Evolutionary conservation across 352 stramenopile species (phyloP).

Genomic region (Globisporangium megalacanthum): DNA sequence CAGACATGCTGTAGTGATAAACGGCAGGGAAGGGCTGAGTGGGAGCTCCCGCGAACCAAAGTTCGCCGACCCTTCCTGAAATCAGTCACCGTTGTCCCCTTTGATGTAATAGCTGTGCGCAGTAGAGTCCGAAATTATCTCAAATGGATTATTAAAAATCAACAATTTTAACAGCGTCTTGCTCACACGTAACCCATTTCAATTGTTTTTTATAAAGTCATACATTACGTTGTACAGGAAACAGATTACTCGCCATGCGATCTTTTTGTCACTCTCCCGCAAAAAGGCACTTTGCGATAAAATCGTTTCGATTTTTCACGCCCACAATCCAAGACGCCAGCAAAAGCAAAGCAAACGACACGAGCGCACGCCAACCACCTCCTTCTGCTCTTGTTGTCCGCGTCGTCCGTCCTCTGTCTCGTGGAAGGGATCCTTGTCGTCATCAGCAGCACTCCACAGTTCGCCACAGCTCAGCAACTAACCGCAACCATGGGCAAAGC

Average conservation of each 20-base stretch:
- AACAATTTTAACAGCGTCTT: no score
- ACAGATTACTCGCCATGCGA: background rate
- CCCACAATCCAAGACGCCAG: background rate
- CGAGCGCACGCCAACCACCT: background rate
- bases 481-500: background rate
- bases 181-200: background rate
- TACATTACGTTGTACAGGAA: background rate
- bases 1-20: no score
- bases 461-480: background rate
- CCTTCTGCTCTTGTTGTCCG: background rate
- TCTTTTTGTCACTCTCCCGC: background rate
- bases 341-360: background rate
- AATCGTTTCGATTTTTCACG: background rate
- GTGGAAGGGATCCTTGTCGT: no score
- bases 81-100: background rate
- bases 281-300: background rate
- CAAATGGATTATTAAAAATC: no score
- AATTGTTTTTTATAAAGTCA: background rate
- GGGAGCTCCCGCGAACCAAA: background rate
- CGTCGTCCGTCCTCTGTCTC: background rate
- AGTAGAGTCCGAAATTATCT: no score
- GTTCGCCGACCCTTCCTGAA: constrained; percentile 1
- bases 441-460: no score
- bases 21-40: no score
- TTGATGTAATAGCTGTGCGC: background rate